These are phyloP conservation scores for Kwoniella sp. DNA, from an alignment of 768 basidiomycete species.

Conservation along the genomic window DNA sequence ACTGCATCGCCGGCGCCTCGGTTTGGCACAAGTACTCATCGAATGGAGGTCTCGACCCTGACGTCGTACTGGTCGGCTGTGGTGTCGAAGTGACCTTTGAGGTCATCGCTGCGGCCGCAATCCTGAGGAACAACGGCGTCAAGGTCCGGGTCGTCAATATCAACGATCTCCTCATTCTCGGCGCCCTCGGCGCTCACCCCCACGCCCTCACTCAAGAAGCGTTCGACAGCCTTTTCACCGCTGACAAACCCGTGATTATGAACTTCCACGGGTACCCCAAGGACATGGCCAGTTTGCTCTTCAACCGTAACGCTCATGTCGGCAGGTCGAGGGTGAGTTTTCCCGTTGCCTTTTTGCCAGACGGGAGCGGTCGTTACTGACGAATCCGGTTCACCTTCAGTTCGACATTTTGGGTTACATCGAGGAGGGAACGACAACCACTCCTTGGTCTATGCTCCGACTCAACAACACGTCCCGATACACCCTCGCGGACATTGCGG, in stretches of 20 bases:
- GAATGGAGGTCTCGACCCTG: constrained; percentile 63
- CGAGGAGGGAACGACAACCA: constrained; percentile 53
- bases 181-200: constrained; percentile 62
- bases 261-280: constrained; percentile 74
- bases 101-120: constrained; percentile 79
- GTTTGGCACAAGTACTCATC: constrained; percentile 82
- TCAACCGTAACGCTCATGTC: constrained; percentile 49
- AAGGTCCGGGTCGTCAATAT: constrained; percentile 84
- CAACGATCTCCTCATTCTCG: constrained; percentile 84
- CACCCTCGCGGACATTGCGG: constrained; percentile 54
- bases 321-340: constrained; percentile 42
- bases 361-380: constrained; percentile 12
- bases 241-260: constrained; percentile 64
- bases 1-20: constrained; percentile 84
- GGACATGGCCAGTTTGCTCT: constrained; percentile 51
- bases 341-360: background rate
- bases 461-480: constrained; percentile 54
- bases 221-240: constrained; percentile 49
- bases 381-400: constrained; percentile 13
- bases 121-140: constrained; percentile 71
- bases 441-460: constrained; percentile 59
- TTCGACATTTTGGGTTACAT: constrained; percentile 50
- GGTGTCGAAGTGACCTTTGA: constrained; percentile 87
- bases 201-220: constrained; percentile 51
- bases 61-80: constrained; percentile 75